These are phyloP conservation scores for Alternaria arbusti DNA, from an alignment of 2,329 filamentous ascomycete genomes.

Conservation along the genomic window DNA sequence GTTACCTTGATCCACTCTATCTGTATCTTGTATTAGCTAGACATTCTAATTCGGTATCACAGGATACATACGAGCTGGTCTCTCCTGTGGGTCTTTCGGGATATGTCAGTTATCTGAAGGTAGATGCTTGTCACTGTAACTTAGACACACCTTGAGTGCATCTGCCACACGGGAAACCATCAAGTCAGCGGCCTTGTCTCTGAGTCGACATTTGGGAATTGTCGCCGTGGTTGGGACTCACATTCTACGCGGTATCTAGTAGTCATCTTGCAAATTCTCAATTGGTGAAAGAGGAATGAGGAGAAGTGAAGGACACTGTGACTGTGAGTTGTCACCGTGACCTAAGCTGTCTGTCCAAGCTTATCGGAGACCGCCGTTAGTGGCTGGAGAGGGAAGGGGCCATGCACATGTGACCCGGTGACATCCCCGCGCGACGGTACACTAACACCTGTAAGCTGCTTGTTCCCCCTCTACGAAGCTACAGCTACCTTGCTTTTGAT, in stretches of 20 bases:
- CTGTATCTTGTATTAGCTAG: conserved; percentile 39
- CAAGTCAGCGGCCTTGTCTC: conserved; percentile 20
- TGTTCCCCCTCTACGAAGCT: not conserved
- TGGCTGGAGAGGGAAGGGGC: conserved; percentile 22
- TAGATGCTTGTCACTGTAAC: not conserved
- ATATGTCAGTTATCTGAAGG: conserved; percentile 15
- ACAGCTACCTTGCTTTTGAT: not conserved
- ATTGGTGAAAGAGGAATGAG: not conserved
- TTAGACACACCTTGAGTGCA: conserved; percentile 65
- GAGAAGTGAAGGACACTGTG: conserved; percentile 11
- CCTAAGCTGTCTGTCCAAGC: conserved; percentile 24
- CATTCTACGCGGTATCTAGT: conserved; percentile 51
- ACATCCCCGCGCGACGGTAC: conserved; percentile 4
- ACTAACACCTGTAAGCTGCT: conserved; percentile 1
- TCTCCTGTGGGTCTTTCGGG: conserved; percentile 79
- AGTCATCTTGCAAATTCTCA: conserved; percentile 41
- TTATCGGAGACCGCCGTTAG: conserved; percentile 37
- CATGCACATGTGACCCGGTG: conserved; percentile 26
- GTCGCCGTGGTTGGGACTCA: not conserved
- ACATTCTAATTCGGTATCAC: not conserved
- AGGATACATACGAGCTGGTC: conserved; percentile 80
- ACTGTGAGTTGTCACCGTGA: conserved; percentile 25
- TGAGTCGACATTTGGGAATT: not conserved
- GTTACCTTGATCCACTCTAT: conserved; percentile 89
- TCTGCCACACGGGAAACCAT: conserved; percentile 52